Base-by-base conservation (phyloP, 2,329 filamentous ascomycete genomes). In the Fusarium torreyae region DNA sequence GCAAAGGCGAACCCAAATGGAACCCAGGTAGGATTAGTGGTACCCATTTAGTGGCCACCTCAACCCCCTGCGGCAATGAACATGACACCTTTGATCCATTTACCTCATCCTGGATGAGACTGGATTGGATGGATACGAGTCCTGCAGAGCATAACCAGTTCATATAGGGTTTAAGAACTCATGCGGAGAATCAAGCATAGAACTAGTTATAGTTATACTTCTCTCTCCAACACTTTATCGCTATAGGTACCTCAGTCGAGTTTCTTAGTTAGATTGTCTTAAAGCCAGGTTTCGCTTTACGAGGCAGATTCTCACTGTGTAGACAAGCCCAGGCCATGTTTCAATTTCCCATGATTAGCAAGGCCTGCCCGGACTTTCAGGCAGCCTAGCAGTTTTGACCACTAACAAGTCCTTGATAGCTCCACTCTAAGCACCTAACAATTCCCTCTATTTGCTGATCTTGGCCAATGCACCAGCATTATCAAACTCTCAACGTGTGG, bases 31-130 rank as follows among this genome's bases (percentile, higher is more conserved):
- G 39, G 18, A 43, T 22, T 42, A 42, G 18, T 39, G 54, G n/a
- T 44, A 45, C 48, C 56, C 34, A 51, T 57, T 66, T 34, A 43
- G 45, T 64, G 50, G 40, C 42, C 39, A 46, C 53, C 39, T 38
- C 38, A 46, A 8, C 26, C 55, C 66, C 67, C 46, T 63, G 57
- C 50, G 34, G 33, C 34, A 54, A 69, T 58, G 28, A 55, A 69
- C 38, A 70, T 70, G 63, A 64, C 66, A 69, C 67, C 67, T 59
- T 68, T 68, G 62, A 67, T 63, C 36, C 57, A 45, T 59, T 67
- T 42, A 33, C 49, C 50, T 52, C 15, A 45, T 33, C 33, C 48
- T 43, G 39, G 13, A 13, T 28, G 45, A 50, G 34, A 51, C 40
- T 49, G 33, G 38, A 51, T 63, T 53, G 18, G 33, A 55, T 39